Percentiles rank a stretch among this genome's conserved stretches.
Conservation (phyloP, 1,139 yeast species). For the Barnettozyma hawaiiensis region DNA sequence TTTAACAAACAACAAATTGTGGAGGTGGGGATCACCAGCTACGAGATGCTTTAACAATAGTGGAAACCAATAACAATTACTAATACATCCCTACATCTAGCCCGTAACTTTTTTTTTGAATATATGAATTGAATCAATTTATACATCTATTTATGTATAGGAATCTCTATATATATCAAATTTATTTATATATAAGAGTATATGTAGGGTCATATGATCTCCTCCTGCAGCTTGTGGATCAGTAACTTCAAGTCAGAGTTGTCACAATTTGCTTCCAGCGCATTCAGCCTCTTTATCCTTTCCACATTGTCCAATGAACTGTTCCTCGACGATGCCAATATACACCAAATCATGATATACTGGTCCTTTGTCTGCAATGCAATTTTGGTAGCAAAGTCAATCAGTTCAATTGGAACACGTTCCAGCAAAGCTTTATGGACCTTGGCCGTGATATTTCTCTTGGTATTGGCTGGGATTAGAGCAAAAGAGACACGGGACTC, state of each 20-base stretch:
- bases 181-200: not conserved
- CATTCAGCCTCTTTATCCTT: conserved; percentile 3
- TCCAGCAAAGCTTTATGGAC: conserved; percentile 6
- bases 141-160: too few relatives aligned
- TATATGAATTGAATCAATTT: too few relatives aligned
- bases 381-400: conserved; percentile 7
- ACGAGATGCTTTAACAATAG: not conserved
- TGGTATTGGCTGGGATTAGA: not conserved
- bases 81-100: too few relatives aligned
- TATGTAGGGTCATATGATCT: not conserved
- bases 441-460: not conserved
- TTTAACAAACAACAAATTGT: too few relatives aligned
- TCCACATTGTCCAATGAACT: not conserved
- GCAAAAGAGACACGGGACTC: conserved; percentile 6
- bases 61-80: not conserved
- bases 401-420: conserved; percentile 9
- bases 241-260: not conserved
- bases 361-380: not conserved
- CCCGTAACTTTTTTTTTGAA: too few relatives aligned
- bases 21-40: too few relatives aligned
- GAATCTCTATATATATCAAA: too few relatives aligned
- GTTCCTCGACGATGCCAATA: conserved; percentile 1
- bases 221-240: not conserved
- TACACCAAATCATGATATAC: conserved; percentile 4
- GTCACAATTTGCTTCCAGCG: not conserved